Base-by-base conservation (phyloP, 2,329 filamentous ascomycete genomes). In the Scortechinia acanthostroma region DNA sequence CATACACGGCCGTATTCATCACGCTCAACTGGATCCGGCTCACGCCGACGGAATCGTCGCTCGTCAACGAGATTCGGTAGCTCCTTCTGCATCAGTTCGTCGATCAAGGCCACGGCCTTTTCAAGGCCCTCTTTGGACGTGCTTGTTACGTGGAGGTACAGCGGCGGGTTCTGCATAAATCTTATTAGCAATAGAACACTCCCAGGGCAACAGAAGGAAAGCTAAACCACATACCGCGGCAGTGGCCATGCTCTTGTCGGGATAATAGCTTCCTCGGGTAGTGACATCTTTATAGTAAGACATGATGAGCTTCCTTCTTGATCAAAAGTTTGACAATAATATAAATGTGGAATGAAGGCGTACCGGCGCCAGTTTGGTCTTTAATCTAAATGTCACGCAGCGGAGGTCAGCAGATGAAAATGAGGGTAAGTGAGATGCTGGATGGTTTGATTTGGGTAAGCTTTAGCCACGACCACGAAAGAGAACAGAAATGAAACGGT, bases 301-400 rank as follows among this genome's bases (percentile, higher is more conserved):
- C 14, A 17, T 6, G 59, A 72, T 80, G 71, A 80, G 79, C 62
- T 66, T 77, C 66, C 60, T 65, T 65, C 62, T 69, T 65, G 65
- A 67, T 56, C 62, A 54, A 63, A 57, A 64, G n/a, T n/a, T n/a
- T n/a, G n/a, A 59, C 59, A 52, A 63, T 64, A 57, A 66, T 66
- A 64, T 62, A 58, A 62, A 65, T 66, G 62, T 64, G 67, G 64
- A 70, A 68, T 69, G 71, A 64, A 70, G 74, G 80, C 91, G 83
- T 98, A 98, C 93, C 93, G 77, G 93, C 91, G 78, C 93, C 93
- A 83, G 91, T 97, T 61, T 96, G 89, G 74, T 96, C 91, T 85
- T 95, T 95, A 61, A 98, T 98, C 93, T 98, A 91, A 59, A 87
- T 13, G 10, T 86, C 83, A 93, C 79, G 82, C 76, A 84, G 70